Conservation (phyloP, 2,329 filamentous ascomycete species). For the Cladophialophora exuberans region DNA sequence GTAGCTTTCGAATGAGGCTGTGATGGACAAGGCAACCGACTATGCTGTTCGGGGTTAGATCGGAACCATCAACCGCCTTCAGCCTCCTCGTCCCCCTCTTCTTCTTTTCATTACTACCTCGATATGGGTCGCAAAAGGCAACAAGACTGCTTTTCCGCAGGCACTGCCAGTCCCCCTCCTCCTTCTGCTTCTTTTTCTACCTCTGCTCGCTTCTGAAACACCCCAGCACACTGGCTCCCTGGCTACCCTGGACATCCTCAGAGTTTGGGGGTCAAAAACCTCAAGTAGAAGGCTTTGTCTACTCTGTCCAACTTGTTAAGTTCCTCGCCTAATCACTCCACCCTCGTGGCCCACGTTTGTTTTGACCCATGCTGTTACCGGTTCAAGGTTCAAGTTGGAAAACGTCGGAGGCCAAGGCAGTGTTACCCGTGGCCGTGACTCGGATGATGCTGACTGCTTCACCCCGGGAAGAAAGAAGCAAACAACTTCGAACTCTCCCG, state of each 20-base stretch:
- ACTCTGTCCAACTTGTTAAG: background rate
- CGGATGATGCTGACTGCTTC: constrained; percentile 8
- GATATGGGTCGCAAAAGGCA: constrained; percentile 12
- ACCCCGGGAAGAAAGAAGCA: constrained; percentile 9
- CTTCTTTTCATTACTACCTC: background rate
- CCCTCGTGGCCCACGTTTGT: background rate
- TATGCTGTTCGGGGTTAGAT: background rate
- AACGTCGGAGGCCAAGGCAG: constrained; percentile 10
- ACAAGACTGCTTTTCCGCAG: constrained; percentile 1
- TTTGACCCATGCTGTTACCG: background rate
- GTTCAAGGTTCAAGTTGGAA: background rate
- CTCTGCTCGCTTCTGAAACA: background rate
- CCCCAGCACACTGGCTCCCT: background rate
- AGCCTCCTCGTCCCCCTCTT: background rate
- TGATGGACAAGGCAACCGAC: constrained; percentile 5
- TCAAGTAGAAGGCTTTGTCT: background rate
- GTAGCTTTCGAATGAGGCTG: constrained; percentile 2
- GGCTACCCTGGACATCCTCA: background rate
- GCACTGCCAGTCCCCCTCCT: constrained; percentile 5
- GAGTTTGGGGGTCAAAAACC: background rate
- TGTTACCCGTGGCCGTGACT: constrained; percentile 5
- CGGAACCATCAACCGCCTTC: background rate
- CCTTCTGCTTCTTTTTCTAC: too few relatives aligned
- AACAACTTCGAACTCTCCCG: too few relatives aligned
- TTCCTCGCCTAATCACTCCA: constrained; percentile 8